These are phyloP conservation scores for Boletus patriciae DNA, from an alignment of 768 basidiomycete genomes.

Conservation along the genomic window DNA sequence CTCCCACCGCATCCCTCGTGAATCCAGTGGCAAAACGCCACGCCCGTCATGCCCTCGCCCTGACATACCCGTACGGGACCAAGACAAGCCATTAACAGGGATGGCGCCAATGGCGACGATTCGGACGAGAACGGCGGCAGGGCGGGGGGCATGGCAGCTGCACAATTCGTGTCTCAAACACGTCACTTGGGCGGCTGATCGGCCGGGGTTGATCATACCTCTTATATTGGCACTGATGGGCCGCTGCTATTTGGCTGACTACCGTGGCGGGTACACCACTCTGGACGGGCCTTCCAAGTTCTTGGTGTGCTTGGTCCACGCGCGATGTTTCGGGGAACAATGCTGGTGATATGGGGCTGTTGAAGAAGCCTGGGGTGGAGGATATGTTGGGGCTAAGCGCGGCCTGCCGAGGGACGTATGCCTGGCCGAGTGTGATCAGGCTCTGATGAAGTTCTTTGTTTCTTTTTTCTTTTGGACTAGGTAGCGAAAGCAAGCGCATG, in stretches of 20 bases:
- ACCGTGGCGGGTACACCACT: constrained; percentile 7
- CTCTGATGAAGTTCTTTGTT: not conserved
- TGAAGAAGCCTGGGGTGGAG: constrained; percentile 24
- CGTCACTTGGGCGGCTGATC: constrained; percentile 63
- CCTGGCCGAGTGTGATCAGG: constrained; percentile 61
- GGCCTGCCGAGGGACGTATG: constrained; percentile 35
- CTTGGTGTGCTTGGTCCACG: constrained; percentile 6
- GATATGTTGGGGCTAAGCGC: constrained; percentile 37
- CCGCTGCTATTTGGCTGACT: constrained; percentile 20
- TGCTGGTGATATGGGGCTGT: constrained; percentile 16
- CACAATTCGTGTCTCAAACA: constrained; percentile 58
- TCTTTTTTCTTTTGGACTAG: constrained; percentile 16
- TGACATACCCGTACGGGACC: constrained; percentile 54
- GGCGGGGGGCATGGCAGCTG: constrained; percentile 41
- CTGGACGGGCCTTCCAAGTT: not conserved
- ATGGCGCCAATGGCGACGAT: constrained; percentile 6
- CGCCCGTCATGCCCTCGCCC: constrained; percentile 54
- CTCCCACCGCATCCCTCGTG: constrained; percentile 13
- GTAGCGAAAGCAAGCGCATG: constrained; percentile 54
- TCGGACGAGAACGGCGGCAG: constrained; percentile 5
- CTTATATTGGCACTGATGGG: constrained; percentile 55
- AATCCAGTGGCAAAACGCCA: constrained; percentile 34
- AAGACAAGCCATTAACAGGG: constrained; percentile 14
- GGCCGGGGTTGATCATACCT: constrained; percentile 68
- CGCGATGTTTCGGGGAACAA: constrained; percentile 18